These are phyloP conservation scores for Aspergillus luchuensis DNA, from an alignment of 2,329 filamentous ascomycete species.

Conservation along the genomic window DNA sequence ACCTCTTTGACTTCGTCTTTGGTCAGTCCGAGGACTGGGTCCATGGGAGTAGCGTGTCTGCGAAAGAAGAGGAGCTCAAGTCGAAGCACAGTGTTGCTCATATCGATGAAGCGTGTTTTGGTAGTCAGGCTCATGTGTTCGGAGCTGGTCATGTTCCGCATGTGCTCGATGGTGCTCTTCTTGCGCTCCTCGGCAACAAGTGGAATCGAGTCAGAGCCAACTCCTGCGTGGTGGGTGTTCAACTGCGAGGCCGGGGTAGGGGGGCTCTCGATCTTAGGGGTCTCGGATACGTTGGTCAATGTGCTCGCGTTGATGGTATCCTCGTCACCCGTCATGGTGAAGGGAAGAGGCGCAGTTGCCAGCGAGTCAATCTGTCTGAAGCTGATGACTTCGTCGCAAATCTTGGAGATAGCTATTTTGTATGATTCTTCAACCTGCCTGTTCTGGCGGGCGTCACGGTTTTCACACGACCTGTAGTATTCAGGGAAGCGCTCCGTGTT, in stretches of 20 bases:
- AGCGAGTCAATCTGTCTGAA: constrained; percentile 18
- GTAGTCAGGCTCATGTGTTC: constrained; percentile 15
- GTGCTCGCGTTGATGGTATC: background rate
- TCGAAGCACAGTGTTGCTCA: constrained; percentile 26
- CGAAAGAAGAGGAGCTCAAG: constrained; percentile 29
- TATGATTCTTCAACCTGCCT: constrained; percentile 25
- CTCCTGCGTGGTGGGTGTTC: background rate
- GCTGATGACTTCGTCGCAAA: constrained; percentile 25
- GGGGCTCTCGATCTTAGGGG: background rate
- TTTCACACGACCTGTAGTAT: constrained; percentile 26
- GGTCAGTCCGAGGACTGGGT: constrained; percentile 12
- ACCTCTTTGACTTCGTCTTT: constrained; percentile 14
- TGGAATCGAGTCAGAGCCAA: background rate
- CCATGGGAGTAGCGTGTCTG: background rate
- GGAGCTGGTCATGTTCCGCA: constrained; percentile 19
- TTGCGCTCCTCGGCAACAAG: background rate
- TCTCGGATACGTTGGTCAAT: background rate
- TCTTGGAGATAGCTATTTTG: constrained; percentile 25
- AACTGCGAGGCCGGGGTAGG: background rate
- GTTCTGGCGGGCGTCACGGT: constrained; percentile 6
- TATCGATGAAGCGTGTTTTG: constrained; percentile 22
- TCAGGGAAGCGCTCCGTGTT: constrained; percentile 31
- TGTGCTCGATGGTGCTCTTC: constrained; percentile 16
- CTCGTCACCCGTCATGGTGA: background rate
- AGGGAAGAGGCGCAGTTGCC: constrained; percentile 9